Evolutionary conservation across 805 yeast genomes (phyloP).

Genomic region (Pichia gijzeniarum): DNA sequence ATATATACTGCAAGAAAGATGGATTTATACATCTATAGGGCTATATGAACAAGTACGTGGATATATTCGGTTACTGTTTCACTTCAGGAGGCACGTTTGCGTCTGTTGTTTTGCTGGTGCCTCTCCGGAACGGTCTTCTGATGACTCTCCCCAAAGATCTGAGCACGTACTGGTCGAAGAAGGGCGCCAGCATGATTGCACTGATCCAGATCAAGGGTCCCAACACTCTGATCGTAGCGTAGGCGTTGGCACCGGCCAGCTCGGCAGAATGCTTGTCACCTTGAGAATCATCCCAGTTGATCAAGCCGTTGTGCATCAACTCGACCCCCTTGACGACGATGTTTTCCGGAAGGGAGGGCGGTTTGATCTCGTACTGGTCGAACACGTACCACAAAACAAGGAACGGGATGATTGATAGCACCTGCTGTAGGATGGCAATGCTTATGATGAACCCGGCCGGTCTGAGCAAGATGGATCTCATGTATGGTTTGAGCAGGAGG

Average conservation of each 20-base stretch:
- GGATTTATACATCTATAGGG: too few species aligned
- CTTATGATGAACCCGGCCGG: constrained; percentile 37
- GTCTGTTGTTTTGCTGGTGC: not conserved
- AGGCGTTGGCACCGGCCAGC: constrained; percentile 32
- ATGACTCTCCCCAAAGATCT: constrained; percentile 26
- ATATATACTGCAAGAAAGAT: too few species aligned
- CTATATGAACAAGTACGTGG: not conserved
- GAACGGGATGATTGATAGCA: constrained; percentile 48
- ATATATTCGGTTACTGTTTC: not conserved
- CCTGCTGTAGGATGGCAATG: constrained; percentile 45
- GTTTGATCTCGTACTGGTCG: constrained; percentile 37
- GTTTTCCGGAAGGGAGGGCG: constrained; percentile 45
- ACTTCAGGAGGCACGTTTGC: constrained; percentile 4
- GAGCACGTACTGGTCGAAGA: constrained; percentile 30
- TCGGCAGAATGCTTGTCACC: constrained; percentile 26
- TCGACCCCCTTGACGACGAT: constrained; percentile 41
- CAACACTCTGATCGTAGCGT: constrained; percentile 29
- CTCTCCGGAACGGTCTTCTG: constrained; percentile 13
- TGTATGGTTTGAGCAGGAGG: constrained; percentile 26
- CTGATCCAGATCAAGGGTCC: constrained; percentile 26
- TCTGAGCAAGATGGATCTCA: constrained; percentile 25
- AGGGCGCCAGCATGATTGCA: constrained; percentile 29
- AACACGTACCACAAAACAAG: constrained; percentile 44
- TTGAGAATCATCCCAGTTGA: constrained; percentile 21
- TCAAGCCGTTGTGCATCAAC: constrained; percentile 36